Conservation (phyloP, 257 asterid species). For the Gentiana macrophylla region DNA sequence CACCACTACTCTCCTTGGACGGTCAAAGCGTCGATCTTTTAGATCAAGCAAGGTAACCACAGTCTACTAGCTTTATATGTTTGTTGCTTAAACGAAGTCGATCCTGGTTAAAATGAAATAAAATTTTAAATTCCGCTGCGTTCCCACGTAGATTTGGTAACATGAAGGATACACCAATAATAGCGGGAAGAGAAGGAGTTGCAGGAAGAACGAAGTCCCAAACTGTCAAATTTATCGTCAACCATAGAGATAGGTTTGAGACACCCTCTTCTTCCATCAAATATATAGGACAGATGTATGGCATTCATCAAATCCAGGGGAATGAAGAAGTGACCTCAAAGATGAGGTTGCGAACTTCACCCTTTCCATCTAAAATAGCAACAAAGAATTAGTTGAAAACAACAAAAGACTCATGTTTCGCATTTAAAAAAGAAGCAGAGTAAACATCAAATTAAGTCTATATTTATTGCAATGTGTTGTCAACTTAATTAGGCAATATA, state of each 20-base stretch:
- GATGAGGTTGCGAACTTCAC: conserved; percentile 67
- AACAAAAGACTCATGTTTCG: too few relatives aligned
- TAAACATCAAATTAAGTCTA: conserved; percentile 1
- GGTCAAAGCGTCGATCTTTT: too few relatives aligned
- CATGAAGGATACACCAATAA: conserved; percentile 91
- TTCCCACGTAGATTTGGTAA: too few relatives aligned
- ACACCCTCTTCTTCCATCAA: conserved; percentile 95
- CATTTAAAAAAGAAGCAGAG: conserved; percentile 7
- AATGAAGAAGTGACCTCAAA: conserved; percentile 66
- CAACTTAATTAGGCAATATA: too few relatives aligned
- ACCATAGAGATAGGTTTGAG: conserved; percentile 58
- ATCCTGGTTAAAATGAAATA: too few relatives aligned
- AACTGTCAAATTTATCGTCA: conserved; percentile 74
- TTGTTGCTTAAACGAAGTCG: too few relatives aligned
- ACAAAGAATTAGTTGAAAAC: not conserved
- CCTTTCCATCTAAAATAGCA: conserved; percentile 53
- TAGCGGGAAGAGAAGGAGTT: conserved; percentile 96
- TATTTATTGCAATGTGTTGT: too few relatives aligned
- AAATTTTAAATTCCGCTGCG: too few relatives aligned
- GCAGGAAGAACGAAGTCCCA: conserved; percentile 93
- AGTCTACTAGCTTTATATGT: too few relatives aligned
- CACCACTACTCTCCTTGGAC: too few relatives aligned
- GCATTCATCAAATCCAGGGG: conserved; percentile 74
- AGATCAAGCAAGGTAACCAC: too few relatives aligned
- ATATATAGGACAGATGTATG: conserved; percentile 63